A percentile compares a stretch with the other conserved stretches of the same genome.
phyloP scores from a whole-genome alignment of 805 yeast species.

The Ogataea paraovalis region DNA sequence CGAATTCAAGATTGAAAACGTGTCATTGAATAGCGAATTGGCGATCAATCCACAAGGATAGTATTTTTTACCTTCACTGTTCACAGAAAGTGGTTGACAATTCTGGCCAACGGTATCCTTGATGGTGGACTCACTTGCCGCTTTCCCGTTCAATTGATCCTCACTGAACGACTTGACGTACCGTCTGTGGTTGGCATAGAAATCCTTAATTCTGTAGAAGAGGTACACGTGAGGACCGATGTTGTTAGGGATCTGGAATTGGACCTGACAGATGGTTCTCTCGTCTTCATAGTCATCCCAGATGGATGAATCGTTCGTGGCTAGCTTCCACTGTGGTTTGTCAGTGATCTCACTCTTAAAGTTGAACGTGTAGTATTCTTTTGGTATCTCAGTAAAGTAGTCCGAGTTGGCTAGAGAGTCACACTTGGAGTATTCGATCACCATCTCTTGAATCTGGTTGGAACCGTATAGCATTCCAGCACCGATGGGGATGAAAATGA shows the following conservation, averaged over 20 bases:
- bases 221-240: conserved; percentile 70
- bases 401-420: conserved; percentile 40
- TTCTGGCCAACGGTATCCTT: conserved; percentile 50
- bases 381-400: conserved; percentile 54
- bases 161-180: conserved; percentile 85
- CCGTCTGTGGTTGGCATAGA: conserved; percentile 91
- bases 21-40: conserved; percentile 74
- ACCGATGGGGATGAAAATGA: conserved; percentile 89
- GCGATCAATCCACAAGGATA: conserved; percentile 88
- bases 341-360: conserved; percentile 44
- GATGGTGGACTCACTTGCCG: conserved; percentile 49
- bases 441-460: conserved; percentile 68
- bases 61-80: conserved; percentile 45
- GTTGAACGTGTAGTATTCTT: conserved; percentile 50
- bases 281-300: conserved; percentile 43
- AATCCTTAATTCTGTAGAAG: conserved; percentile 81
- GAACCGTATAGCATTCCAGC: conserved; percentile 77
- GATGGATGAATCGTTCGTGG: conserved; percentile 36
- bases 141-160: conserved; percentile 74
- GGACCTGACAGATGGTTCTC: conserved; percentile 56
- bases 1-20: conserved; percentile 48
- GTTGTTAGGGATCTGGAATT: conserved; percentile 70
- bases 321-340: conserved; percentile 64
- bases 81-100: conserved; percentile 59
- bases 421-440: conserved; percentile 76